phyloP scores from a whole-genome alignment of 208 protist species.

The Naegleria gruberi region DNA sequence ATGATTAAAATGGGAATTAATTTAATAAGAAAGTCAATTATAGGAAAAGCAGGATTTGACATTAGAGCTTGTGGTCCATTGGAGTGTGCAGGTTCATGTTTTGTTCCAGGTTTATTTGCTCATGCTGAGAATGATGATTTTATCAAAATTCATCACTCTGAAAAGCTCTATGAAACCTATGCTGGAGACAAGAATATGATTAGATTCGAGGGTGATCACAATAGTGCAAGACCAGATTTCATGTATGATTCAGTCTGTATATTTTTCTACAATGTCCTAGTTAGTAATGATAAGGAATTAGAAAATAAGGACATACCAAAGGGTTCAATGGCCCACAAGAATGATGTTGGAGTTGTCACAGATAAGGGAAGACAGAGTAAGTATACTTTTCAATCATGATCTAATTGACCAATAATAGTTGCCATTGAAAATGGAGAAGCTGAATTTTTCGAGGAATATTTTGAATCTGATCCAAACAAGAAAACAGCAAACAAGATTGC shows the following conservation, averaged over 20 bases:
- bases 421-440: background rate
- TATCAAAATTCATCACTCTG: slow-evolving; percentile 43
- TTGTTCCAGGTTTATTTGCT: slow-evolving; percentile 71
- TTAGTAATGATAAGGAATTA: background rate
- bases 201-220: slow-evolving; percentile 71
- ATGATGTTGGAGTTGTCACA: slow-evolving; percentile 1
- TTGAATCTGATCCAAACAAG: background rate
- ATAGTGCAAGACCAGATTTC: slow-evolving; percentile 64
- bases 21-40: slow-evolving; percentile 69
- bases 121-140: slow-evolving; percentile 81
- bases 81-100: slow-evolving; percentile 64
- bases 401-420: background rate
- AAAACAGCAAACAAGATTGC: background rate
- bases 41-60: slow-evolving; percentile 75
- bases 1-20: slow-evolving; percentile 65
- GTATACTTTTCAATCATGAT: background rate
- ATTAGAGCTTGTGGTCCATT: slow-evolving; percentile 62
- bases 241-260: slow-evolving; percentile 60
- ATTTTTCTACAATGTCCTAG: slow-evolving; percentile 50
- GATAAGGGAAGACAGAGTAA: background rate
- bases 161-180: background rate
- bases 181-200: slow-evolving; percentile 25
- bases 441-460: background rate
- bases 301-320: background rate
- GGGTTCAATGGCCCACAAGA: slow-evolving; percentile 1